Evolutionary conservation across 208 protist genomes (phyloP), one percentile per base, ranked within the genome.

Genomic region (Phytomonas sp.): DNA sequence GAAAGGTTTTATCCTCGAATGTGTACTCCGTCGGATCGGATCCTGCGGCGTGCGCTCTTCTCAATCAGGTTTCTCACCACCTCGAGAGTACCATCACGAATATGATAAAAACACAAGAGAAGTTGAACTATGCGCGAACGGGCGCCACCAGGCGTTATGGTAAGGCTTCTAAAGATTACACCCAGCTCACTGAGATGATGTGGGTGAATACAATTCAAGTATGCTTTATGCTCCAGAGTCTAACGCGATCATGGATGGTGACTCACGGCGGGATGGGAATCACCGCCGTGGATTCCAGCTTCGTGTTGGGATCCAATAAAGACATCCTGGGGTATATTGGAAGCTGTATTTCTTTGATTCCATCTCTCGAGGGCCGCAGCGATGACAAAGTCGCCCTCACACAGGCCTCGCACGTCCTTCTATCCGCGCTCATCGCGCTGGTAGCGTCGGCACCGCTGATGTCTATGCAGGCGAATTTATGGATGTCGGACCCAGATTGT

Each of bases 191-290:
- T 8, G 82, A 89, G 19, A 74, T 80, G 45, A 65, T 81, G 64
- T 93, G 85, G 85, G 62, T 63, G 0, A 72, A 84, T 32, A 92
- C 90, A 33, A 40, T 93, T 29, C 77, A 80, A 29, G 72, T 90
- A 63, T 80, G 77, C 30, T 69, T 88, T 30, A 61, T 87, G 23
- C 60, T 86, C n/a, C 80, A 77, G 14, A 81, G 75, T 36, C 4
- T 92, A 6, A 87, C 85, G 6, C 79, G 71, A 31, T 65, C 78
- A 0, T 95, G 87, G 82, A 80, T 82, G 16, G 67, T 63, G 34
- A 74, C 83, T 33, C 82, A 92, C 26, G 86, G 85, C 30, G 84
- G 86, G 14, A 66, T 88, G 1, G 82, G 77, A 60, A 36, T 84
- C 30, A 52, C 49, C 23, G 60, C 66, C 11, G 42, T 70, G 11